These are phyloP conservation scores for Endocladia muricata DNA, from an alignment of 31 red algal species.

Conservation along the genomic window DNA sequence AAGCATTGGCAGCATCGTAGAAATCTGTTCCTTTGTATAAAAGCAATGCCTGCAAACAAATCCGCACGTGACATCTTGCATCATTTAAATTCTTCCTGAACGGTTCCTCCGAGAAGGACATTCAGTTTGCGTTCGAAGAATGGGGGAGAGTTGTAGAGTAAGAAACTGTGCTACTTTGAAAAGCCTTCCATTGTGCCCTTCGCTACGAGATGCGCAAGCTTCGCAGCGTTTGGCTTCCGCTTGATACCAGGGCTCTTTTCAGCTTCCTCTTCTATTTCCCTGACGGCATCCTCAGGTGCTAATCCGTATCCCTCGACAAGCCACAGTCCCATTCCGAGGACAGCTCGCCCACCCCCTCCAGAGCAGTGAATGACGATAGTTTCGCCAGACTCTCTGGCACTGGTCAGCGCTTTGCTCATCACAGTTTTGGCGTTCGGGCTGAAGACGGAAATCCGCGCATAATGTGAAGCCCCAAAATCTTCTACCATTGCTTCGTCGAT, in stretches of 20 bases:
- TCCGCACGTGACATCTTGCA: no score
- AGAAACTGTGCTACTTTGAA: no score
- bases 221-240: slow-evolving; percentile 18
- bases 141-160: no score
- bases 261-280: slow-evolving; percentile 27
- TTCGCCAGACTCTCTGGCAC: slow-evolving; percentile 19
- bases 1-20: no score
- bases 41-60: no score
- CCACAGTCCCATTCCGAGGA: slow-evolving; percentile 48
- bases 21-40: no score
- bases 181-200: slow-evolving; percentile 44
- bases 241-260: background rate
- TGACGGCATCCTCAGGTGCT: slow-evolving; percentile 35
- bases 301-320: slow-evolving; percentile 32
- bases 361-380: slow-evolving; percentile 61
- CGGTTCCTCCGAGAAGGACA: no score
- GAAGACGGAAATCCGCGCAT: slow-evolving; percentile 54
- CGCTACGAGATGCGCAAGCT: slow-evolving; percentile 28
- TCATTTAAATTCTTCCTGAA: no score
- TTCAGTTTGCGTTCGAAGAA: no score
- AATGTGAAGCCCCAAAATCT: slow-evolving; percentile 36
- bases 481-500: slow-evolving; percentile 41
- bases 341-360: slow-evolving; percentile 45
- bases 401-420: slow-evolving; percentile 21
- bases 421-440: background rate